Conservation (phyloP, 1,139 yeast genomes). For the Saccharomyces uvarum region DNA sequence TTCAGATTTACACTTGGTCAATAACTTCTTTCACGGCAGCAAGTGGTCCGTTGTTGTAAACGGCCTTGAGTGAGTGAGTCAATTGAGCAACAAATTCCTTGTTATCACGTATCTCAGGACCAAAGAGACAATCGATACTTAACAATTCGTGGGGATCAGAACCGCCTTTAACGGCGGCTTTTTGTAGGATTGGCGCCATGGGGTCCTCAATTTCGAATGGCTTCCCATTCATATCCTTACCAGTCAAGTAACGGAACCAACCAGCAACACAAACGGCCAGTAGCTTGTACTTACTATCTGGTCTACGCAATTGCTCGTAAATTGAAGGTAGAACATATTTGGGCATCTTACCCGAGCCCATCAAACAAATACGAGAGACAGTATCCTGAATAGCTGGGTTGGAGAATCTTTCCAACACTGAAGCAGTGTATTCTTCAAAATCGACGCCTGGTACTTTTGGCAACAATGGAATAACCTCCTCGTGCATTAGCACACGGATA, state of each 20-base stretch:
- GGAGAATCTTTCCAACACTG: conserved; percentile 8
- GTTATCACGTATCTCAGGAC: conserved; percentile 25
- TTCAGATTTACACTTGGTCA: conserved; percentile 20
- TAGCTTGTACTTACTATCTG: not conserved
- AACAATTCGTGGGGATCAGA: conserved; percentile 8
- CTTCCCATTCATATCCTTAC: conserved; percentile 14
- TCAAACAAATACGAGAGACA: conserved; percentile 8
- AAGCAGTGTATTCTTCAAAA: conserved; percentile 7
- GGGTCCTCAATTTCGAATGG: conserved; percentile 26
- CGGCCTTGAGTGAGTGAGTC: conserved; percentile 13
- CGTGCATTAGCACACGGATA: not conserved
- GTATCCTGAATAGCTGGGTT: conserved; percentile 8
- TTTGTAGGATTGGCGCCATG: conserved; percentile 10
- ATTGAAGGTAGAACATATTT: not conserved
- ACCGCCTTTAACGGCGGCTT: conserved; percentile 10
- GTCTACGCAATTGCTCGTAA: not conserved
- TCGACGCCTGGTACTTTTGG: conserved; percentile 3
- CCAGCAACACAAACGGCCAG: conserved; percentile 6
- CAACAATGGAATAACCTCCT: not conserved
- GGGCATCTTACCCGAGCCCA: conserved; percentile 9
- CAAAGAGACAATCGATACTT: conserved; percentile 5
- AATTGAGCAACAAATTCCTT: conserved; percentile 23
- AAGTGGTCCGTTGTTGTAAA: conserved; percentile 16
- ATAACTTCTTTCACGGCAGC: conserved; percentile 3
- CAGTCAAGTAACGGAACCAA: conserved; percentile 9